Conservation (phyloP, 345 rosid species). For the Acer yangbiense region DNA sequence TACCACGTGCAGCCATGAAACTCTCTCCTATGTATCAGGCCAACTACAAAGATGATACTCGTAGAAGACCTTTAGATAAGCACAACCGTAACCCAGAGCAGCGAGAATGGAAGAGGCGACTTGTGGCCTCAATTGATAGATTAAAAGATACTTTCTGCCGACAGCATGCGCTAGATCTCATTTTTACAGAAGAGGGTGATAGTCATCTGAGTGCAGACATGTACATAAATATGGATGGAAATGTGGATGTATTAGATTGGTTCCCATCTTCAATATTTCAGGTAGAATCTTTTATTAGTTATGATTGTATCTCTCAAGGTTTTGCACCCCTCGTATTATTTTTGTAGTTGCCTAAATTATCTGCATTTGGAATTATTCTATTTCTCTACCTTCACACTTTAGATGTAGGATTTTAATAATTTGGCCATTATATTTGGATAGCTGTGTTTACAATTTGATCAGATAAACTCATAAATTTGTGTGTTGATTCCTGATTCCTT, state of each 20-base stretch:
- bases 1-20: conserved; percentile 98
- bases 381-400: too few relatives aligned
- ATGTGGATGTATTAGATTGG: conserved; percentile 74
- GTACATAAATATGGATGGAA: conserved; percentile 85
- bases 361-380: not conserved
- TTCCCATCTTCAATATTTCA: conserved; percentile 92
- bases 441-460: not conserved
- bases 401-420: too few relatives aligned
- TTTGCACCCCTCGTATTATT: not conserved
- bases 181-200: conserved; percentile 97
- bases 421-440: not conserved
- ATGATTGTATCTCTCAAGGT: not conserved
- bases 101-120: conserved; percentile 98
- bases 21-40: conserved; percentile 67
- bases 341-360: not conserved
- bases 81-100: conserved; percentile 98
- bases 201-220: conserved; percentile 89
- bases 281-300: conserved; percentile 39
- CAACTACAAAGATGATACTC: conserved; percentile 63
- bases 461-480: not conserved
- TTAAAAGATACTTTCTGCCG: conserved; percentile 91
- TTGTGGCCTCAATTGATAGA: conserved; percentile 79
- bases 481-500: not conserved
- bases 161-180: conserved; percentile 97
- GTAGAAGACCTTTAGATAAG: conserved; percentile 75